A percentile compares a stretch with the other conserved stretches of the same genome.
These are phyloP conservation scores for Diplodia seriata DNA, from an alignment of 2,329 filamentous ascomycete species.

Conservation along the genomic window DNA sequence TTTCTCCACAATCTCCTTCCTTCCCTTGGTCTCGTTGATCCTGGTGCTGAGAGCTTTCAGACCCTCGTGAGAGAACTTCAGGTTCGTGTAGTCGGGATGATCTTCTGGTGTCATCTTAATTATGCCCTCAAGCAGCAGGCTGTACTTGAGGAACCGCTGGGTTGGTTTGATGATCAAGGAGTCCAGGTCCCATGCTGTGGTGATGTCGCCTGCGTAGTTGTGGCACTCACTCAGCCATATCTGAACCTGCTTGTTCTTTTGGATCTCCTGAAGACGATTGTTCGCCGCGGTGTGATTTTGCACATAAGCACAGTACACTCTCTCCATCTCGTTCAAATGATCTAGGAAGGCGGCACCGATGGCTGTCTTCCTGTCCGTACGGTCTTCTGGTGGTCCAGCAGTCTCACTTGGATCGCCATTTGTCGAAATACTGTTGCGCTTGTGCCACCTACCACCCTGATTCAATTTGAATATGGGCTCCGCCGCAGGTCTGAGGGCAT, in stretches of 20 bases:
- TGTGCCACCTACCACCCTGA: constrained; percentile 61
- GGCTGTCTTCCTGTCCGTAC: constrained; percentile 60
- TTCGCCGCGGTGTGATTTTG: constrained; percentile 71
- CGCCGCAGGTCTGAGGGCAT: constrained; percentile 80
- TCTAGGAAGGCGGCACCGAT: constrained; percentile 66
- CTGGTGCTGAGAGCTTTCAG: constrained; percentile 65
- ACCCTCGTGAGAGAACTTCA: constrained; percentile 77
- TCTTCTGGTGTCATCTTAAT: constrained; percentile 78
- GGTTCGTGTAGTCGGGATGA: constrained; percentile 78
- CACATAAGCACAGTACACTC: constrained; percentile 69
- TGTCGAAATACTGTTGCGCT: constrained; percentile 57
- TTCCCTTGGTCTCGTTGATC: constrained; percentile 96
- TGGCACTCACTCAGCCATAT: constrained; percentile 95
- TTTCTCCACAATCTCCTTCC: constrained; percentile 89
- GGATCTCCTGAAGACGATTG: constrained; percentile 62
- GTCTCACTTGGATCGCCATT: constrained; percentile 44
- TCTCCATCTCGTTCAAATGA: constrained; percentile 66
- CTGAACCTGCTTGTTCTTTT: constrained; percentile 60
- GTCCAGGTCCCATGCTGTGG: constrained; percentile 91
- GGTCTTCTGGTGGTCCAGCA: constrained; percentile 37
- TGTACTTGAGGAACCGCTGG: constrained; percentile 93
- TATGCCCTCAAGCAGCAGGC: constrained; percentile 80
- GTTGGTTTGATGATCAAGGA: constrained; percentile 97
- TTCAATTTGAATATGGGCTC: constrained; percentile 71
- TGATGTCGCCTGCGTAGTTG: constrained; percentile 88